Base-by-base conservation (phyloP, 2,329 filamentous ascomycete species). In the Diaporthe australafricana region DNA sequence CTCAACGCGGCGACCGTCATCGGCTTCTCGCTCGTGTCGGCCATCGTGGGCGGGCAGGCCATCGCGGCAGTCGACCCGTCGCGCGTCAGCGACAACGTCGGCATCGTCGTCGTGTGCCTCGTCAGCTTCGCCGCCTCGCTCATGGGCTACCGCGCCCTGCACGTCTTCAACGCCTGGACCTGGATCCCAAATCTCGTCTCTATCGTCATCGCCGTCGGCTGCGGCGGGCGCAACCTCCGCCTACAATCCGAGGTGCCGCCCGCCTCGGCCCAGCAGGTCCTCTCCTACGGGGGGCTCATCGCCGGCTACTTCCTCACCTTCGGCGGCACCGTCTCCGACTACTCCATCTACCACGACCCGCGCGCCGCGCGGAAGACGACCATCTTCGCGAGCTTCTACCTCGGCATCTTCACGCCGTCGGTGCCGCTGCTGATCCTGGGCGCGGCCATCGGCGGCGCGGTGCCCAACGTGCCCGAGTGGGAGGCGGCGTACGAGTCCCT, bases 1-100 rank as follows among this genome's bases (percentile, higher is more conserved):
- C 79, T 90, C 5, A 90, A 90, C 70, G 83, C 88, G 3, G 87
- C 87, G 16, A 90, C 88, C 0, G 80, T 90, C 6, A 89, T 86
- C 1, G 89, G 88, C 2, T 91, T 90, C 78, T 86, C 86, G 3
- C 83, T 91, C 30, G 81, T 90, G 48, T 85, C 86, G n/a, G 83
- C 85, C 35, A 84, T 91, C 25, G 85, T 90, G 56, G 87, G 87
- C 55, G 89, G 89, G 0, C 86, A 88, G 74, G 84, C 84, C 3
- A 82, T 89, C 12, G 83, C 86, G 1, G 84, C 86, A 1, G 79
- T 88, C 42, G 83, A 83, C 72, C 79, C 82, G 0, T 80, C 83
- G 14, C 78, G 79, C 8, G 80, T 91, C 52, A 86, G 84, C 74
- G 83, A 88, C 12, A 86, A 84, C 8, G 84, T 89, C 20, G 88